Conservation (phyloP, 768 basidiomycete genomes). For the Tephrocybe sp. region DNA sequence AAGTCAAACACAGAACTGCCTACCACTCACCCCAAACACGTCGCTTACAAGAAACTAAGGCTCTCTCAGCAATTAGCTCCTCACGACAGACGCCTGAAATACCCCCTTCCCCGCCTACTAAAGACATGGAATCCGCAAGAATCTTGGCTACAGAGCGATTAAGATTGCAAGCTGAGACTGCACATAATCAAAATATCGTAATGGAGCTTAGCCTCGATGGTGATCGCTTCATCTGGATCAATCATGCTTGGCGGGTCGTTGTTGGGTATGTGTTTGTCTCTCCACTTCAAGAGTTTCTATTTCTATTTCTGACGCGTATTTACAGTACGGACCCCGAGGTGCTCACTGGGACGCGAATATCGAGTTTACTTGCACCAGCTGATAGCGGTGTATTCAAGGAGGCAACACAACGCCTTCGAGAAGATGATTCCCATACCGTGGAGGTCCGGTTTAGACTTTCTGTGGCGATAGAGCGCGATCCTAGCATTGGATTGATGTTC, state of each 20-base stretch:
- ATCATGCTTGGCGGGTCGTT: constrained; percentile 92
- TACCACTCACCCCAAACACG: constrained; percentile 50
- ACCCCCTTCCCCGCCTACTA: constrained; percentile 37
- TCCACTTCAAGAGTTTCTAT: constrained; percentile 9
- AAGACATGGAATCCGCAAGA: constrained; percentile 72
- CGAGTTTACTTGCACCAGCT: constrained; percentile 71
- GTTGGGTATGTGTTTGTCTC: constrained; percentile 61
- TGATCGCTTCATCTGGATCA: constrained; percentile 93
- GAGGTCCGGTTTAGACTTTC: constrained; percentile 89
- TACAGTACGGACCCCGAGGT: constrained; percentile 81
- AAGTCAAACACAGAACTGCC: constrained; percentile 45
- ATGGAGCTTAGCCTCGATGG: constrained; percentile 93
- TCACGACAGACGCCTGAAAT: constrained; percentile 30
- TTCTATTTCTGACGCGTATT: neutral
- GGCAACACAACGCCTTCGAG: constrained; percentile 79
- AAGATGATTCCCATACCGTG: constrained; percentile 92
- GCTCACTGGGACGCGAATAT: constrained; percentile 76
- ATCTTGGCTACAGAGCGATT: constrained; percentile 87
- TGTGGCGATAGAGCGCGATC: constrained; percentile 59
- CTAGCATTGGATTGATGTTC: constrained; percentile 51
- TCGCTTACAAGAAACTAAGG: constrained; percentile 50
- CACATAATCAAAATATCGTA: constrained; percentile 94
- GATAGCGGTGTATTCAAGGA: constrained; percentile 85
- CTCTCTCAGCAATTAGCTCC: constrained; percentile 34
- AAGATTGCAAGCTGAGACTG: constrained; percentile 87